Evolutionary conservation across 306 rosid genomes (phyloP).

Genomic region (Leucaena leucocephala): DNA sequence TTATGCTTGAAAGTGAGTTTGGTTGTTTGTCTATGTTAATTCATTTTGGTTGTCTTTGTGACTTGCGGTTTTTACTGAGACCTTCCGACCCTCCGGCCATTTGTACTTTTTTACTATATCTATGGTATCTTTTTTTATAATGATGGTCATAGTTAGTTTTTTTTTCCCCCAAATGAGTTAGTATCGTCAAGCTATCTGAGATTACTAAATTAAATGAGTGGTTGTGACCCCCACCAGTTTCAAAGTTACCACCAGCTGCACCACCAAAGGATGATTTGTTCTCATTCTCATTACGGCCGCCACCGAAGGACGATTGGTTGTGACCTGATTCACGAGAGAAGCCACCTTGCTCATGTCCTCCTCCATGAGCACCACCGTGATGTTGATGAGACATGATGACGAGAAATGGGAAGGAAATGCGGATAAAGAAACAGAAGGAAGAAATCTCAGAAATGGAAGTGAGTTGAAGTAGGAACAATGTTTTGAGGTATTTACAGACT

Average conservation of each 20-base stretch:
- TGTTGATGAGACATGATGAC: not conserved
- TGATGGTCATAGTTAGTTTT: too few relatives aligned
- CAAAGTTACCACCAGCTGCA: not conserved
- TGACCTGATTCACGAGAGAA: not conserved
- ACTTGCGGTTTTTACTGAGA: too few relatives aligned
- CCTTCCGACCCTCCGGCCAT: too few relatives aligned
- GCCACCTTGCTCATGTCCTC: not conserved
- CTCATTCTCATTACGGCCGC: not conserved
- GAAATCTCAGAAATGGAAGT: not conserved
- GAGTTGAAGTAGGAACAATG: not conserved
- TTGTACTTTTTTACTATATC: too few relatives aligned
- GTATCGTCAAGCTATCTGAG: too few relatives aligned
- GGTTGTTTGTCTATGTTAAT: not conserved
- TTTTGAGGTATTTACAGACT: not conserved
- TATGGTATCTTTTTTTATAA: too few relatives aligned
- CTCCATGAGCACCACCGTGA: not conserved
- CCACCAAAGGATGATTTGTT: not conserved
- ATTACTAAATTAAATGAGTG: not conserved
- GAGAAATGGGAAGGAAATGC: too few relatives aligned
- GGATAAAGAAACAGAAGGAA: not conserved
- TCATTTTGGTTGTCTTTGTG: too few relatives aligned
- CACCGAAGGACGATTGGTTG: too few relatives aligned
- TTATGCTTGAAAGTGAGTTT: not conserved
- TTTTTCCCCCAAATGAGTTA: too few relatives aligned
- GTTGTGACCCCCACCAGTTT: not conserved